Percentiles rank a stretch among this genome's conserved stretches.
phyloP scores from a whole-genome alignment of 768 basidiomycete species.

The Kwoniella bestiolae region DNA sequence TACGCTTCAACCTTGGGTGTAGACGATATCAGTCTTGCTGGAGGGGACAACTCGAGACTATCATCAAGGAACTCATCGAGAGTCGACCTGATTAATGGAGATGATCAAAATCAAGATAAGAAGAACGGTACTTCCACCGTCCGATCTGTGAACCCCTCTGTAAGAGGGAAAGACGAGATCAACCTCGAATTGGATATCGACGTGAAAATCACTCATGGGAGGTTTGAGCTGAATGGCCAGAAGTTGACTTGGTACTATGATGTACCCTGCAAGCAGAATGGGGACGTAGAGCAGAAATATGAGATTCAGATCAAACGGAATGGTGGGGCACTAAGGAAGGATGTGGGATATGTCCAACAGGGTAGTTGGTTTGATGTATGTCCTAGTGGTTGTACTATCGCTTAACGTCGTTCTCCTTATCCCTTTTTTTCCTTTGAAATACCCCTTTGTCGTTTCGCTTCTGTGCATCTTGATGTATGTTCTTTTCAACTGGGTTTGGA shows the following conservation, averaged over 20 bases:
- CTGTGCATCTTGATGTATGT: too few relatives aligned
- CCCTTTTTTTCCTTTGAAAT: neutral
- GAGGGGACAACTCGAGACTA: neutral
- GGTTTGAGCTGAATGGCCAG: conserved; percentile 63
- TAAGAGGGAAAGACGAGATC: neutral
- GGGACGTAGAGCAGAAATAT: conserved; percentile 54
- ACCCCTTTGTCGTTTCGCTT: neutral
- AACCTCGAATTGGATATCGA: conserved; percentile 38
- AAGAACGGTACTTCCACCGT: neutral
- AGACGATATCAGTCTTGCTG: neutral
- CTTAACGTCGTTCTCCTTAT: conserved; percentile 11
- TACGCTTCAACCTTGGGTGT: conserved; percentile 59
- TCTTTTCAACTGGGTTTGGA: too few relatives aligned
- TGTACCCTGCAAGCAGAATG: conserved; percentile 47
- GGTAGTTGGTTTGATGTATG: conserved; percentile 52
- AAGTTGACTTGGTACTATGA: conserved; percentile 64
- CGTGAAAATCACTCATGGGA: conserved; percentile 61
- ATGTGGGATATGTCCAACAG: conserved; percentile 29
- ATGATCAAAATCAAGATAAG: neutral
- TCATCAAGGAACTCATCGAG: conserved; percentile 13
- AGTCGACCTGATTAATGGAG: neutral
- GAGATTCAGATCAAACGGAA: conserved; percentile 60
- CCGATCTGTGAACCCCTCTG: conserved; percentile 16
- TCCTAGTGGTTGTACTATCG: conserved; percentile 40
- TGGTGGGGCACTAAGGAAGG: conserved; percentile 59